Percentiles rank a stretch among this genome's conserved stretches.
Evolutionary conservation across 805 yeast species (phyloP).

Genomic region (Torulaspora delbrueckii): DNA sequence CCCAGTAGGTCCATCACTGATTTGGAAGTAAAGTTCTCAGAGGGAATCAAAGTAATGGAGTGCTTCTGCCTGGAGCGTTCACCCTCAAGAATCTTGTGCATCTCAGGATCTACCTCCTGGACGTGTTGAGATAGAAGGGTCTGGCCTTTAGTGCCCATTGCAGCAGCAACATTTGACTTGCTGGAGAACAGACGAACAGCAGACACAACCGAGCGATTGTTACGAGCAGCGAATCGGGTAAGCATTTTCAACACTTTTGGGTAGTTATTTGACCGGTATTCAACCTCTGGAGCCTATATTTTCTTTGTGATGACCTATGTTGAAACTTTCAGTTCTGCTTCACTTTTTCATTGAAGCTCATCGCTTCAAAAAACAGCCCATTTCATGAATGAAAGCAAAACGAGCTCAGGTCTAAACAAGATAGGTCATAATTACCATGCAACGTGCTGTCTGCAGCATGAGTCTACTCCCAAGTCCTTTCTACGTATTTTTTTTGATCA

Average conservation of each 20-base stretch:
- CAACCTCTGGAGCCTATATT: not conserved
- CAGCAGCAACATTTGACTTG: slow-evolving; percentile 3
- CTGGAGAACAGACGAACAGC: slow-evolving; percentile 14
- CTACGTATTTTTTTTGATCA: not conserved
- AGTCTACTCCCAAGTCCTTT: not conserved
- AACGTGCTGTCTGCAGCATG: not conserved
- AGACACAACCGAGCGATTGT: slow-evolving; percentile 7
- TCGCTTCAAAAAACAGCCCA: not conserved
- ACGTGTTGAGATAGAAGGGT: slow-evolving; percentile 56
- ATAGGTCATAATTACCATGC: no score
- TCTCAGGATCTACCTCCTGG: slow-evolving; percentile 76
- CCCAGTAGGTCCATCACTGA: slow-evolving; percentile 94
- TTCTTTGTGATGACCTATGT: not conserved
- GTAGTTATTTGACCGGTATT: not conserved
- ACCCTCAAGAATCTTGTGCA: slow-evolving; percentile 65
- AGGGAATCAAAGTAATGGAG: slow-evolving; percentile 88
- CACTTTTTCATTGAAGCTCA: not conserved
- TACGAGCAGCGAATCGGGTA: slow-evolving; percentile 15
- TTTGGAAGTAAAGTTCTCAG: slow-evolving; percentile 93
- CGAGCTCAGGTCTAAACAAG: no score
- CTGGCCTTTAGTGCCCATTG: slow-evolving; percentile 20
- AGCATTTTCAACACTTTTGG: slow-evolving; percentile 10
- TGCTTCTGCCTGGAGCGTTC: slow-evolving; percentile 86
- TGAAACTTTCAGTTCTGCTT: not conserved
- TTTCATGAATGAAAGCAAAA: not conserved